Evolutionary conservation across 2,329 filamentous ascomycete species (phyloP).

Genomic region (Colletotrichum cereale): DNA sequence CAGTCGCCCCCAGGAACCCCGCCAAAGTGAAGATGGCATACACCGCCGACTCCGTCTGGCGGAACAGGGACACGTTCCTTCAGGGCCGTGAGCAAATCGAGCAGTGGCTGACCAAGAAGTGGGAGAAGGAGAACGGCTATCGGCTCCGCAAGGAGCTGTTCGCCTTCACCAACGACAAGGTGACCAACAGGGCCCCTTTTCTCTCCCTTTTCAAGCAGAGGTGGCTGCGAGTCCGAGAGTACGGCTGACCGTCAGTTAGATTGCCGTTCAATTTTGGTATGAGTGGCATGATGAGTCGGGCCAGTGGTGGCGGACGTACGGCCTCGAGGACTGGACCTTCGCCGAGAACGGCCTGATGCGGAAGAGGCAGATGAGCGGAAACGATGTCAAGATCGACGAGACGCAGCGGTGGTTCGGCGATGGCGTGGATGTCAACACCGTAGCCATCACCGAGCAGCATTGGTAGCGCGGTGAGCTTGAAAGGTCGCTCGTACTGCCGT

Average conservation of each 20-base stretch:
- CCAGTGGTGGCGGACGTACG: constrained; percentile 90
- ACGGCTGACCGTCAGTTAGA: constrained; percentile 53
- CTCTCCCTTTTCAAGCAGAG: not conserved
- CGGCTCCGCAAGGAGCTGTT: constrained; percentile 87
- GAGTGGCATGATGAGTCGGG: constrained; percentile 78
- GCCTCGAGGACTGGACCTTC: constrained; percentile 85
- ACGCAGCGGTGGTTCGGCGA: constrained; percentile 77
- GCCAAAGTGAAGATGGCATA: constrained; percentile 77
- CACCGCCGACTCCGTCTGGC: constrained; percentile 82
- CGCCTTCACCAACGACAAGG: constrained; percentile 77
- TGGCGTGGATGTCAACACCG: constrained; percentile 75
- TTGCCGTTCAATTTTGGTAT: constrained; percentile 93
- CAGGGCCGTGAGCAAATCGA: constrained; percentile 76
- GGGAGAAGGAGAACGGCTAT: constrained; percentile 79
- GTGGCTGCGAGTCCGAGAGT: not conserved
- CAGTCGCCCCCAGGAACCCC: constrained; percentile 66
- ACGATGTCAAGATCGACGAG: constrained; percentile 74
- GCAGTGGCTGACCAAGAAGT: constrained; percentile 78
- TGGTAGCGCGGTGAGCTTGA: constrained; percentile 59
- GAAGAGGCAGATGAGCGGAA: constrained; percentile 82
- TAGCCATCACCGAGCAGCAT: constrained; percentile 75
- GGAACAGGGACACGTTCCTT: constrained; percentile 80
- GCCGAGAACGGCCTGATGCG: constrained; percentile 77
- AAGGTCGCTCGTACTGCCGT: too few species aligned
- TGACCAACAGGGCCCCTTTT: constrained; percentile 40